Percentiles rank a stretch among this genome's conserved stretches.
Conservation (phyloP, 1,284 basidiomycete species). For the Tranzscheliella williamsii region DNA sequence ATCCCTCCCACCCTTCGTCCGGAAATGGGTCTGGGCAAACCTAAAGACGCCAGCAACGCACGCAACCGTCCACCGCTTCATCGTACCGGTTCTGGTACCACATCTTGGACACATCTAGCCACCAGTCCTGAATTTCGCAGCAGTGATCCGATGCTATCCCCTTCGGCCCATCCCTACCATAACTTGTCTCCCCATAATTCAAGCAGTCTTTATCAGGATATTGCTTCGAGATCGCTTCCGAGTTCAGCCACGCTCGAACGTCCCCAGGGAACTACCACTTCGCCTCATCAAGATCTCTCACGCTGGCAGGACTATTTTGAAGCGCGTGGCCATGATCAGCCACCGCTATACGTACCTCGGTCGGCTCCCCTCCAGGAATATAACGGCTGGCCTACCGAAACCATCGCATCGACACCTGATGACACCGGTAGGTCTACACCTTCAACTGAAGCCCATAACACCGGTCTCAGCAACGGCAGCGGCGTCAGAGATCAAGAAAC, state of each 20-base stretch:
- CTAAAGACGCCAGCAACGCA: constrained; percentile 1
- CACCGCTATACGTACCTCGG: constrained; percentile 28
- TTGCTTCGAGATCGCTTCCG: too few relatives aligned
- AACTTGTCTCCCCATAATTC: not conserved
- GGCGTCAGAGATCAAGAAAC: too few relatives aligned
- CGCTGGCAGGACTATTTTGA: constrained; percentile 30
- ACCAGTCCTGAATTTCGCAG: constrained; percentile 8
- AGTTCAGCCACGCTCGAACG: too few relatives aligned
- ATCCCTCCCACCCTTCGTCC: constrained; percentile 42
- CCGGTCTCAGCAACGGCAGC: too few relatives aligned
- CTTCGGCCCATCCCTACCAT: not conserved
- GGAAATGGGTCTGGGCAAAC: constrained; percentile 14
- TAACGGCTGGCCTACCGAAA: constrained; percentile 27
- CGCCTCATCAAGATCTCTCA: constrained; percentile 17
- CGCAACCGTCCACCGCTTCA: constrained; percentile 12
- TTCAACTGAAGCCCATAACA: too few relatives aligned
- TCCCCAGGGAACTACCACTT: not conserved
- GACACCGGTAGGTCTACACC: too few relatives aligned
- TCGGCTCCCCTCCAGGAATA: constrained; percentile 34
- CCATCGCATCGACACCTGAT: not conserved
- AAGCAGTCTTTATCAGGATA: too few relatives aligned
- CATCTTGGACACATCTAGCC: constrained; percentile 10
- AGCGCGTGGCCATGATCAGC: constrained; percentile 23
- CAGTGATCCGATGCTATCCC: constrained; percentile 5
- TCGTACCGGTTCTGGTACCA: constrained; percentile 28